Conservation (phyloP, 1,284 basidiomycete genomes). For the Sporisorium exsertum region DNA sequence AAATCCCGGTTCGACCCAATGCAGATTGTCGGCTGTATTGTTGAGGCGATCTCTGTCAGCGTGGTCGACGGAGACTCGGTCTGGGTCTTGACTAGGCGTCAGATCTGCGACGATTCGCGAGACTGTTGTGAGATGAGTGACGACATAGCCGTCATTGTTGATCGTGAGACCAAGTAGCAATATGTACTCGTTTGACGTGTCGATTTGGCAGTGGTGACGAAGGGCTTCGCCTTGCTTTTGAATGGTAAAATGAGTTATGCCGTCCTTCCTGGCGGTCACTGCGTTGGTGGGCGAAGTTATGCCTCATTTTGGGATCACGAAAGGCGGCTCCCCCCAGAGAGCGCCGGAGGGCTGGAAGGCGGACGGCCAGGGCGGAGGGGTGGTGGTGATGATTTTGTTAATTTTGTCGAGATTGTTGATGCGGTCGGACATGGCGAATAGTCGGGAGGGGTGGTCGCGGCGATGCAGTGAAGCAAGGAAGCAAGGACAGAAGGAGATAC, state of each 20-base stretch:
- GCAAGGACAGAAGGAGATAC: too few relatives aligned
- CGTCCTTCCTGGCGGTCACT: background rate
- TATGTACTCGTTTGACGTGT: background rate
- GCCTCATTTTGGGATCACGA: too few relatives aligned
- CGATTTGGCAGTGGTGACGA: background rate
- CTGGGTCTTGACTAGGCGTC: background rate
- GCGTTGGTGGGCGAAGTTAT: background rate
- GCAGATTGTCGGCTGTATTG: background rate
- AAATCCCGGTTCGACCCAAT: conserved; percentile 1
- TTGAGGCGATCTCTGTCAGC: background rate
- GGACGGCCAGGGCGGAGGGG: background rate
- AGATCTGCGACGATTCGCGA: too few relatives aligned
- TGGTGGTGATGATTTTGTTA: too few relatives aligned
- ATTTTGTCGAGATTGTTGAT: too few relatives aligned
- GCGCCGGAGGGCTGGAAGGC: background rate
- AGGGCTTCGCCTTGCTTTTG: too few relatives aligned
- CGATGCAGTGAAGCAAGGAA: too few relatives aligned
- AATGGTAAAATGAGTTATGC: too few relatives aligned
- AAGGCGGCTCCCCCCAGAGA: background rate
- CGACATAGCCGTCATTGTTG: background rate
- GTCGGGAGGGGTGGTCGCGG: too few relatives aligned
- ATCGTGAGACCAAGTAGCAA: too few relatives aligned
- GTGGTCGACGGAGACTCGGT: background rate
- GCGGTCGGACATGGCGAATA: too few relatives aligned
- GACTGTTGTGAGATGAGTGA: background rate